phyloP scores from a whole-genome alignment of 768 basidiomycete genomes.

The Suillus spraguei region DNA sequence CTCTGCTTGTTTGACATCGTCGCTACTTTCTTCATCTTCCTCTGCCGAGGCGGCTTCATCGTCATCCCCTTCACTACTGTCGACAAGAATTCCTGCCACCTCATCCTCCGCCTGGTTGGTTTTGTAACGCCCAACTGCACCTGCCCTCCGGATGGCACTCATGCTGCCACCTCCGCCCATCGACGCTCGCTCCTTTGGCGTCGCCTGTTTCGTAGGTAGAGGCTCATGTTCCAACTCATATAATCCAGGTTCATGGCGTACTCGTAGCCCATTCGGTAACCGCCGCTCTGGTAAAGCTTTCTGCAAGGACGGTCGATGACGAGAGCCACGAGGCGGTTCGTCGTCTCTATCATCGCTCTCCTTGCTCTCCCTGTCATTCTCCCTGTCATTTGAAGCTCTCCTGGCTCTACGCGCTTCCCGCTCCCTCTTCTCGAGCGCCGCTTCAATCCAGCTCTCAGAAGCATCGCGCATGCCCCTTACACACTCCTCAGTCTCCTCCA shows the following conservation, averaged over 20 bases:
- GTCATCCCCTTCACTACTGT: neutral
- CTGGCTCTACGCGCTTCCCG: neutral
- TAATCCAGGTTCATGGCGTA: slow-evolving; percentile 18
- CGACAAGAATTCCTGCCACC: neutral
- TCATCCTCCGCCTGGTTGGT: neutral
- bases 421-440: slow-evolving; percentile 2
- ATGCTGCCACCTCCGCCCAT: neutral
- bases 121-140: neutral
- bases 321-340: neutral
- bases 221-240: slow-evolving; percentile 28
- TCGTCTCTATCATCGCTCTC: no score
- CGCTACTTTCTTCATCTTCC: slow-evolving; percentile 5
- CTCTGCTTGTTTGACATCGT: slow-evolving; percentile 3
- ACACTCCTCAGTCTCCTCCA: slow-evolving; percentile 42
- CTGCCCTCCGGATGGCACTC: neutral
- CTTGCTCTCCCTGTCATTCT: neutral
- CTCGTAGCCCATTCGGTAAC: neutral
- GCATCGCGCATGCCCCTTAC: slow-evolving; percentile 40
- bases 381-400: neutral
- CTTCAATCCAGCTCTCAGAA: slow-evolving; percentile 32
- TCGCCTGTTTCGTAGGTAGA: slow-evolving; percentile 30
- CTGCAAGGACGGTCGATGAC: neutral
- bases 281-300: neutral
- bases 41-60: slow-evolving; percentile 1
- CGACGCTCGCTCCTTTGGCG: slow-evolving; percentile 24